Evolutionary conservation across 768 basidiomycete genomes (phyloP).

Genomic region (Lentinula edodes): DNA sequence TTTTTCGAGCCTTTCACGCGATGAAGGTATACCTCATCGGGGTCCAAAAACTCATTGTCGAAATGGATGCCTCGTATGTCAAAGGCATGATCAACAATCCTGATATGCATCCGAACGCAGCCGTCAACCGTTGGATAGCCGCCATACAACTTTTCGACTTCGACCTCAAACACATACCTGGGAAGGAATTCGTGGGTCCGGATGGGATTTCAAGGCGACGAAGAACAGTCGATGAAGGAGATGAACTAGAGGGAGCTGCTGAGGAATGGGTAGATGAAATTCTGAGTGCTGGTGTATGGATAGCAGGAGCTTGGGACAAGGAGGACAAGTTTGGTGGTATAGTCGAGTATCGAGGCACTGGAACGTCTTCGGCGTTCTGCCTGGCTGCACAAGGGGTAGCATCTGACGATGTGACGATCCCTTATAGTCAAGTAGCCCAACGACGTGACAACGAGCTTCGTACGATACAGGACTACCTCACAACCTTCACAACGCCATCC

Average conservation of each 20-base stretch:
- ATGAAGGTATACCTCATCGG: neutral
- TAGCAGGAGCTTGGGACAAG: neutral
- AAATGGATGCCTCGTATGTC: no score
- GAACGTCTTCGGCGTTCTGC: neutral
- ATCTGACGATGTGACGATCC: neutral
- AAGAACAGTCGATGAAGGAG: no score
- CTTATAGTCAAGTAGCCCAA: neutral
- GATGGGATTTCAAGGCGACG: no score
- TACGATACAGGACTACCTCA: neutral
- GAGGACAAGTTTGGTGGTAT: neutral
- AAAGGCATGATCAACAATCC: neutral
- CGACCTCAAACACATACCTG: constrained; percentile 27
- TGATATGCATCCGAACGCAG: neutral
- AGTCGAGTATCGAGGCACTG: neutral
- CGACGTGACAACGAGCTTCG: neutral
- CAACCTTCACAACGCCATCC: neutral
- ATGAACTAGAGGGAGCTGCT: no score
- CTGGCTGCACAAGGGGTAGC: neutral
- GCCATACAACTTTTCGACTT: constrained; percentile 17
- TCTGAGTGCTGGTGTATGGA: neutral
- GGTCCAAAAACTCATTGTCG: neutral
- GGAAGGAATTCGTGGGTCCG: no score
- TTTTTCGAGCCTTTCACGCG: constrained; percentile 26
- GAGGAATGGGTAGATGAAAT: neutral
- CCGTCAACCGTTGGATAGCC: neutral